These are phyloP conservation scores for Komagataea norvegica DNA, from an alignment of 1,139 yeast species.

Conservation along the genomic window DNA sequence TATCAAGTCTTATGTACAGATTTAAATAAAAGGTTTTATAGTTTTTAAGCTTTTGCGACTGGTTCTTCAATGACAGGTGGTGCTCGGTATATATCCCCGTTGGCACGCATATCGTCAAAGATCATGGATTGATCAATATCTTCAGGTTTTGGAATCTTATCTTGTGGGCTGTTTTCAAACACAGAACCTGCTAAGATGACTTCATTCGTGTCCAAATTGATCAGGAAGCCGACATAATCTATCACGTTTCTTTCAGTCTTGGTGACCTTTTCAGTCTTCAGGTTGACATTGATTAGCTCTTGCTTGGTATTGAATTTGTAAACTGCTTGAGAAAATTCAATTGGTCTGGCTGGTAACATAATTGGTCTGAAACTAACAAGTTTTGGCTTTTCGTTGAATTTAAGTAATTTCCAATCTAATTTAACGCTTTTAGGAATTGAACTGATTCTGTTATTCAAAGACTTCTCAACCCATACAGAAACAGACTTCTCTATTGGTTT, in stretches of 20 bases:
- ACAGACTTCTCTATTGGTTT: constrained; percentile 40
- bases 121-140: constrained; percentile 34
- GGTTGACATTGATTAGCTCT: constrained; percentile 49
- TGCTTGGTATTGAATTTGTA: constrained; percentile 74
- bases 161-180: constrained; percentile 55
- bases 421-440: constrained; percentile 55
- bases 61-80: constrained; percentile 19
- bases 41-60: constrained; percentile 2
- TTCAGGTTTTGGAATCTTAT: constrained; percentile 34
- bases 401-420: constrained; percentile 71
- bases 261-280: constrained; percentile 41
- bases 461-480: constrained; percentile 59
- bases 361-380: constrained; percentile 64
- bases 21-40: constrained; percentile 1
- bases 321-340: constrained; percentile 68
- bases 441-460: constrained; percentile 45
- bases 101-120: constrained; percentile 39
- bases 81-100: constrained; percentile 49
- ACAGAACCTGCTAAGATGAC: constrained; percentile 73
- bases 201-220: constrained; percentile 67
- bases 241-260: constrained; percentile 54
- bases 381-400: constrained; percentile 68
- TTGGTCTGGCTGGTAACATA: constrained; percentile 55
- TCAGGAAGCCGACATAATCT: constrained; percentile 71
- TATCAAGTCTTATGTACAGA: too few relatives aligned